A percentile compares a stretch with the other conserved stretches of the same genome.
Evolutionary conservation across 495 filamentous ascomycete species (phyloP).

Genomic region (Sordaria brevicollis): DNA sequence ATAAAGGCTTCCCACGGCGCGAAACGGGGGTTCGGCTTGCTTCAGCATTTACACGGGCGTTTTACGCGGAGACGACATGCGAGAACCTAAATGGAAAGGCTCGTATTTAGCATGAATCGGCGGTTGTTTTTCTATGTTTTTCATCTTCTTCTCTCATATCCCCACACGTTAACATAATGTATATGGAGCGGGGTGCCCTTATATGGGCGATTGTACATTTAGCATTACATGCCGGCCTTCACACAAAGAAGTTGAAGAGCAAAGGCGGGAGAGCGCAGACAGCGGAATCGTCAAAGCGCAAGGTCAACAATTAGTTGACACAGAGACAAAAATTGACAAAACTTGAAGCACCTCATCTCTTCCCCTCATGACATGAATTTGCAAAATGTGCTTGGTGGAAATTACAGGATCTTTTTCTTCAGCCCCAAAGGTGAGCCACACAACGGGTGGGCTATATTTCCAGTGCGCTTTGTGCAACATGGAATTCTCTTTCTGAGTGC

Average conservation of each 20-base stretch:
- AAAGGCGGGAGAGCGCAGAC: neutral
- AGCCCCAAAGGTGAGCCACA: neutral
- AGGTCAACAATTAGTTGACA: neutral
- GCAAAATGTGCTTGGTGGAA: neutral
- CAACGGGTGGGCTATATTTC: neutral
- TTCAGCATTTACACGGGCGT: constrained; percentile 13
- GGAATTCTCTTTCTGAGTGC: neutral
- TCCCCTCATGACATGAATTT: neutral
- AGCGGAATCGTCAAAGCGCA: neutral
- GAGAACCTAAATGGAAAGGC: neutral
- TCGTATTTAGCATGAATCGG: neutral
- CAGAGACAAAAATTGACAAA: neutral
- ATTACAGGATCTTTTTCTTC: neutral
- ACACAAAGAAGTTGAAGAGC: neutral
- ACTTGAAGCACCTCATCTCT: neutral
- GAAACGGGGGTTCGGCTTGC: neutral
- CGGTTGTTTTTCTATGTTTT: neutral
- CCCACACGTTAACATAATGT: constrained; percentile 2
- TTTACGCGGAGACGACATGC: neutral
- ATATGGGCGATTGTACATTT: neutral
- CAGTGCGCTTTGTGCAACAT: neutral
- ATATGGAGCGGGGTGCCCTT: constrained; percentile 7
- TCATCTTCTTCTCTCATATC: neutral
- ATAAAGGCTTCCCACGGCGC: neutral
- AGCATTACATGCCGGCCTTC: neutral